These are phyloP conservation scores for baker's yeast (Saccharomyces cerevisiae) DNA, from an alignment of 805 yeast species.

Conservation along the genomic window DNA sequence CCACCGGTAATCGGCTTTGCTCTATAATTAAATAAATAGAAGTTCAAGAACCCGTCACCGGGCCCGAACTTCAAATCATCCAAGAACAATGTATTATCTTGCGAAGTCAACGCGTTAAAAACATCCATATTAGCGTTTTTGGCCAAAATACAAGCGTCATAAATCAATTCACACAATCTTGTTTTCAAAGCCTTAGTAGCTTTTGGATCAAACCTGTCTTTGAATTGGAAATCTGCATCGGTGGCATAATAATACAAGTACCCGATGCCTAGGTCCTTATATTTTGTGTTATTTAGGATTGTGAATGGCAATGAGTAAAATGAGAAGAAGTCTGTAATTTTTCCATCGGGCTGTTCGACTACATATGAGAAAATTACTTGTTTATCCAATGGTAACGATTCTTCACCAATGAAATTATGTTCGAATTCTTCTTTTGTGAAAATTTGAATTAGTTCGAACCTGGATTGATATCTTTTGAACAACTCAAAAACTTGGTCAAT, in stretches of 20 bases:
- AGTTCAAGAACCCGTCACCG: slow-evolving; percentile 89
- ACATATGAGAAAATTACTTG: slow-evolving; percentile 72
- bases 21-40: slow-evolving; percentile 84
- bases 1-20: slow-evolving; percentile 82
- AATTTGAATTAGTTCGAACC: slow-evolving; percentile 65
- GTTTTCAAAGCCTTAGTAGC: slow-evolving; percentile 41
- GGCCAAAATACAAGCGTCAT: slow-evolving; percentile 71
- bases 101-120: slow-evolving; percentile 84
- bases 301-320: slow-evolving; percentile 85
- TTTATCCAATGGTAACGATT: slow-evolving; percentile 7
- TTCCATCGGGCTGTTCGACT: slow-evolving; percentile 47
- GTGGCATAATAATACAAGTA: slow-evolving; percentile 87
- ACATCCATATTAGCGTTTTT: slow-evolving; percentile 69
- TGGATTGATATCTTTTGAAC: slow-evolving; percentile 52
- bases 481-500: slow-evolving; percentile 54
- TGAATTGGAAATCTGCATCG: slow-evolving; percentile 42
- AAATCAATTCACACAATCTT: slow-evolving; percentile 54
- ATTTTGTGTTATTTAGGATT: slow-evolving; percentile 56
- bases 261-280: slow-evolving; percentile 71
- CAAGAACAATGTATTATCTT: slow-evolving; percentile 80
- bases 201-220: slow-evolving; percentile 32
- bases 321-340: slow-evolving; percentile 81
- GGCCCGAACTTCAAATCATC: slow-evolving; percentile 79
- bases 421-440: slow-evolving; percentile 50
- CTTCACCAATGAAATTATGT: slow-evolving; percentile 72